phyloP scores from a whole-genome alignment of 768 basidiomycete species.

The Auricularia heimuer region DNA sequence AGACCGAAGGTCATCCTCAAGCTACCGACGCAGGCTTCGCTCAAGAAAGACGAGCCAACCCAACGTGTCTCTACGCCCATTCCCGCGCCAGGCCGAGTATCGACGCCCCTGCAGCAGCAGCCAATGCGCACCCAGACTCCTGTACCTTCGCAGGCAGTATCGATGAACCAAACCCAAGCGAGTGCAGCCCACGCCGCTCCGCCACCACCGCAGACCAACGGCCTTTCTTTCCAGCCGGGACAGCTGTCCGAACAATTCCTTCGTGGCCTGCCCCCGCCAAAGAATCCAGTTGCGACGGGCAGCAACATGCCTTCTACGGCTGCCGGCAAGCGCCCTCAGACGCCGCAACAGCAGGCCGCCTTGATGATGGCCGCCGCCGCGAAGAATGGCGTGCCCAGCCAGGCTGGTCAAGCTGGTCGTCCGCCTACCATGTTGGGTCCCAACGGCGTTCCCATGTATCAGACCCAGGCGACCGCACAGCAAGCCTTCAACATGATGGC shows the following conservation, averaged over 20 bases:
- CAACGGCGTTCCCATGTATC: too few species aligned
- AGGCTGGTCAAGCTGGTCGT: not conserved
- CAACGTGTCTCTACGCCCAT: not conserved
- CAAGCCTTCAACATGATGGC: not conserved
- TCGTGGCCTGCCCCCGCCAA: not conserved
- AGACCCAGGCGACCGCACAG: too few species aligned
- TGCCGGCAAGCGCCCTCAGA: not conserved
- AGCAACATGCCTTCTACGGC: not conserved
- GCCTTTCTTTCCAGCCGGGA: not conserved
- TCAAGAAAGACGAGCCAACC: not conserved
- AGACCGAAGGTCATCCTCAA: not conserved
- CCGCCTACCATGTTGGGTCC: not conserved
- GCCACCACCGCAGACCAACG: not conserved
- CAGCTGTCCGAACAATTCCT: not conserved
- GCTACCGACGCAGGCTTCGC: not conserved
- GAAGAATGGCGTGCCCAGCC: not conserved
- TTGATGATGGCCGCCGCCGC: not conserved
- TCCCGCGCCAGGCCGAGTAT: not conserved
- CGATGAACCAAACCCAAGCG: not conserved
- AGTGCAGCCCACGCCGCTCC: not conserved
- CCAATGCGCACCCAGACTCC: not conserved
- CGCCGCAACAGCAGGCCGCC: not conserved
- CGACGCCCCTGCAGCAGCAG: not conserved
- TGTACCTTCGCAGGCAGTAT: not conserved
- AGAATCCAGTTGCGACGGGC: not conserved